Evolutionary conservation across 192 early-diverging fungal genomes (phyloP).

Genomic region (Coemansia sp.): DNA sequence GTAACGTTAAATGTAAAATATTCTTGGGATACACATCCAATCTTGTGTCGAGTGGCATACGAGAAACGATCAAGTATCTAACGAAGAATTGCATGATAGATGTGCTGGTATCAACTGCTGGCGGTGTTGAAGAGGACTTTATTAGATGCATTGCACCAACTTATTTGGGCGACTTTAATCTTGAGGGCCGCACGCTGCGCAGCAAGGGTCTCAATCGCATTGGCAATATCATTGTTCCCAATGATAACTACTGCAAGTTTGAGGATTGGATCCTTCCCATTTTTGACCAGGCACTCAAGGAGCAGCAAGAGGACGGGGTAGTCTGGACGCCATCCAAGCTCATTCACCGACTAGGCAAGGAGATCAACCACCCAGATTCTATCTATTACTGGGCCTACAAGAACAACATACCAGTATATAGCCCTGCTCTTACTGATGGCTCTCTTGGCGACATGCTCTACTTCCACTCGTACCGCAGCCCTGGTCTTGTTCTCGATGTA

Average conservation of each 20-base stretch:
- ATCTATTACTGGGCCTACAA: conserved; percentile 98
- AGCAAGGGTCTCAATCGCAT: conserved; percentile 92
- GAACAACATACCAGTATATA: conserved; percentile 97
- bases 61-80: conserved; percentile 88
- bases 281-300: conserved; percentile 86
- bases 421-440: conserved; percentile 96
- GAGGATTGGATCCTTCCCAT: conserved; percentile 98
- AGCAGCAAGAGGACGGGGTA: conserved; percentile 79
- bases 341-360: conserved; percentile 82
- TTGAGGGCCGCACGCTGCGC: conserved; percentile 77
- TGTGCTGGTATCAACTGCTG: conserved; percentile 88
- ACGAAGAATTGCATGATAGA: conserved; percentile 88
- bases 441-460: conserved; percentile 99
- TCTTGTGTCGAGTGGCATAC: conserved; percentile 89
- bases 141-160: conserved; percentile 95
- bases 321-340: conserved; percentile 93
- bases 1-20: conserved; percentile 86
- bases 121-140: conserved; percentile 97
- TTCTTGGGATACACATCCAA: conserved; percentile 99
- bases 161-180: conserved; percentile 76
- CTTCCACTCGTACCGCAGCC: conserved; percentile 95
- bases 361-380: conserved; percentile 84
- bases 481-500: conserved; percentile 91
- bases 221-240: conserved; percentile 96
- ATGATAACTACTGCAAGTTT: conserved; percentile 99